Conservation (phyloP, 441 rosid species). For the Caryocar brasiliense region DNA sequence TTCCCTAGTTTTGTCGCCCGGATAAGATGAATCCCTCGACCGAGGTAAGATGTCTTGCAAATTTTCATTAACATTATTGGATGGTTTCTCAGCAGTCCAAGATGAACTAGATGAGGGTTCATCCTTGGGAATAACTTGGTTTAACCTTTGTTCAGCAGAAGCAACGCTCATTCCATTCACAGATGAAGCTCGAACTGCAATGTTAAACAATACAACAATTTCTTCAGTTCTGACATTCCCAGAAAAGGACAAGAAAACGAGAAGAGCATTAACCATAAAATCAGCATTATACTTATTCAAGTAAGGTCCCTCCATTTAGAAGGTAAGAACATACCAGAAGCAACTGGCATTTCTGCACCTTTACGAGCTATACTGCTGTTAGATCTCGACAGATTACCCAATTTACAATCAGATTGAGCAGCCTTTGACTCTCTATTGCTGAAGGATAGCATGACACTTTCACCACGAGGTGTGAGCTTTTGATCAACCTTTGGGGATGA, state of each 20-base stretch:
- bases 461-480: constrained; percentile 47
- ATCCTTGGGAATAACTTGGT: constrained; percentile 46
- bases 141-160: constrained; percentile 38
- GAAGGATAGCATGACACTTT: constrained; percentile 26
- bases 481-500: constrained; percentile 41
- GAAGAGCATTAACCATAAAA: constrained; percentile 5
- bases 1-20: constrained; percentile 48
- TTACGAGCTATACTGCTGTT: constrained; percentile 38
- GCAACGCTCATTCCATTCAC: constrained; percentile 24
- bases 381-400: constrained; percentile 41
- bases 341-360: constrained; percentile 33
- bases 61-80: constrained; percentile 33
- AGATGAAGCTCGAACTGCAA: constrained; percentile 43
- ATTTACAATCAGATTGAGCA: constrained; percentile 54
- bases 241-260: background rate
- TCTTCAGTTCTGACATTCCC: background rate
- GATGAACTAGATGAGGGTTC: constrained; percentile 55
- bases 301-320: constrained; percentile 6
- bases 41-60: constrained; percentile 42
- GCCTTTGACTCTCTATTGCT: constrained; percentile 45
- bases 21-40: constrained; percentile 44
- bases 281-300: background rate
- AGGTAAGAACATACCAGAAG: constrained; percentile 44
- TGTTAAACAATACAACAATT: constrained; percentile 13
- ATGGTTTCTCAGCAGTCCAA: constrained; percentile 38